Evolutionary conservation across 768 basidiomycete species (phyloP).

Genomic region (Porpolomopsis calyptriformis): DNA sequence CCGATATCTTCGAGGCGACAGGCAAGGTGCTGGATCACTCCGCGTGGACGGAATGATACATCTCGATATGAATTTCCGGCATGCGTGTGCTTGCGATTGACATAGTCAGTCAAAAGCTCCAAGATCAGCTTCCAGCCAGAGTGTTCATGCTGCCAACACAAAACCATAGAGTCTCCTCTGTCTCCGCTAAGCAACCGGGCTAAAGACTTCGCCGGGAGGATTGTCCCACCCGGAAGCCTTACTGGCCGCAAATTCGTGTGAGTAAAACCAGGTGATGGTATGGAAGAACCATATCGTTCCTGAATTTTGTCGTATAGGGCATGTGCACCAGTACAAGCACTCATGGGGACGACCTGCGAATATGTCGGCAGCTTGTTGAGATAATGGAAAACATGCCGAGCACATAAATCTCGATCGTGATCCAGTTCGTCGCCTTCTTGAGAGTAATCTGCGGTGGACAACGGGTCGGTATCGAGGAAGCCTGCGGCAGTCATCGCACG

Average conservation of each 20-base stretch:
- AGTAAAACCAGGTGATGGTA: conserved; percentile 36
- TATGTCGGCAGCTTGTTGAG: conserved; percentile 62
- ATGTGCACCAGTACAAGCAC: conserved; percentile 53
- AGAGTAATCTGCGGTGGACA: conserved; percentile 42
- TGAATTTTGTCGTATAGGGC: conserved; percentile 63
- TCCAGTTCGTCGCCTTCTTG: conserved; percentile 29
- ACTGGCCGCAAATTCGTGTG: conserved; percentile 61
- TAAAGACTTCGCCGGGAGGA: conserved; percentile 51
- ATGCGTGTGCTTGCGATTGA: conserved; percentile 44
- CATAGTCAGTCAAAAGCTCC: conserved; percentile 72
- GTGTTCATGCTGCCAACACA: conserved; percentile 73
- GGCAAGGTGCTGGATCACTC: conserved; percentile 27
- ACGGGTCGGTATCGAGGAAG: conserved; percentile 63
- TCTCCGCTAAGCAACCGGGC: conserved; percentile 69
- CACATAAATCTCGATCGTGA: conserved; percentile 48
- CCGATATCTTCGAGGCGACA: conserved; percentile 60
- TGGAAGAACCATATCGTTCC: conserved; percentile 45
- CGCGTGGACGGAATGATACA: conserved; percentile 42
- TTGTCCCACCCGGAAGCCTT: conserved; percentile 65
- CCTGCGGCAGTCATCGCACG: conserved; percentile 70
- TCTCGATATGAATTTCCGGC: conserved; percentile 36
- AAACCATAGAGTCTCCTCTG: conserved; percentile 54
- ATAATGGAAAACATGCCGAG: conserved; percentile 64
- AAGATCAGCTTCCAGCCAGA: conserved; percentile 81
- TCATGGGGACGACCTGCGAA: conserved; percentile 60